Evolutionary conservation across 345 rosid species (phyloP).

Genomic region (Conringia planisiliqua): DNA sequence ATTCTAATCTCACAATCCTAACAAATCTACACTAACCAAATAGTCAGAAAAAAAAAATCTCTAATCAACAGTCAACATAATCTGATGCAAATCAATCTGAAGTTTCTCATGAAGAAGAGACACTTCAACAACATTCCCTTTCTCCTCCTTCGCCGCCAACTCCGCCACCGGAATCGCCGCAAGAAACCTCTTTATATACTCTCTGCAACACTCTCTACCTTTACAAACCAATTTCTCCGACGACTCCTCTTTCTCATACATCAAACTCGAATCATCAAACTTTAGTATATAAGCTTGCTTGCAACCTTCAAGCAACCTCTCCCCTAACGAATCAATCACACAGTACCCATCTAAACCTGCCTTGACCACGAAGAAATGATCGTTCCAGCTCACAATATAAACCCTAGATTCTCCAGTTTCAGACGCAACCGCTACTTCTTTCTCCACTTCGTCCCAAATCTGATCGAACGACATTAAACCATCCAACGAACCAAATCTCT

Average conservation of each 20-base stretch:
- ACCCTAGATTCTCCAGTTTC: slow-evolving; percentile 24
- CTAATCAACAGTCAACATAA: slow-evolving; percentile 13
- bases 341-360: slow-evolving; percentile 40
- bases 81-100: slow-evolving; percentile 62
- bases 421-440: slow-evolving; percentile 15
- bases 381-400: slow-evolving; percentile 64
- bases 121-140: slow-evolving; percentile 31
- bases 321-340: slow-evolving; percentile 58
- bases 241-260: slow-evolving; percentile 31
- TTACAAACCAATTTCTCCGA: slow-evolving; percentile 38
- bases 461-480: slow-evolving; percentile 53
- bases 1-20: neutral
- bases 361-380: slow-evolving; percentile 65
- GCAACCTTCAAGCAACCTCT: slow-evolving; percentile 60
- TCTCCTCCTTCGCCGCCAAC: slow-evolving; percentile 49
- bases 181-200: slow-evolving; percentile 61
- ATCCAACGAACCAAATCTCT: slow-evolving; percentile 39
- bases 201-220: slow-evolving; percentile 60
- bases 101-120: slow-evolving; percentile 46
- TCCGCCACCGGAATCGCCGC: slow-evolving; percentile 54
- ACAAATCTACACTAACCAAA: slow-evolving; percentile 1
- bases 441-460: slow-evolving; percentile 43
- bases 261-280: slow-evolving; percentile 49
- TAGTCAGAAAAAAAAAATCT: neutral
- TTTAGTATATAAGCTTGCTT: slow-evolving; percentile 52